Conservation (phyloP, 257 asterid genomes). For the Ilex asprella region DNA sequence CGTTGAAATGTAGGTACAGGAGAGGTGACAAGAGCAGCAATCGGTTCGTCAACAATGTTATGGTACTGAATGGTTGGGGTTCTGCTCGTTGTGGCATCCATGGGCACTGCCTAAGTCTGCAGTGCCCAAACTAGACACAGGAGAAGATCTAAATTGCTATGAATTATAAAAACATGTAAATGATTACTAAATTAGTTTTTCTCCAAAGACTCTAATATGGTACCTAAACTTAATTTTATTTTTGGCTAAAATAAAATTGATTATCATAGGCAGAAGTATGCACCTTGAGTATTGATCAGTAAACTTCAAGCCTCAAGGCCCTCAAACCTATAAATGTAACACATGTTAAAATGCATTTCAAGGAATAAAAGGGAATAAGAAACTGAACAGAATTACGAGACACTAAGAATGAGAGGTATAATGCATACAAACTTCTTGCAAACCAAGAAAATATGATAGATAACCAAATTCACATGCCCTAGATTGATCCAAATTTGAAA, state of each 20-base stretch:
- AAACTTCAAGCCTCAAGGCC: conserved; percentile 37
- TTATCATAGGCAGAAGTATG: conserved; percentile 19
- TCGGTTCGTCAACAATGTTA: conserved; percentile 61
- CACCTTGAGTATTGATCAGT: conserved; percentile 36
- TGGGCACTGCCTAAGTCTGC: conserved; percentile 69
- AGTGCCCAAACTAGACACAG: conserved; percentile 47
- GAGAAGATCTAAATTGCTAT: conserved; percentile 26
- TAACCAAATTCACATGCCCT: background rate
- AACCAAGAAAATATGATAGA: background rate
- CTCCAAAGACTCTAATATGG: background rate
- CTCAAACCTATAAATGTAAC: conserved; percentile 43
- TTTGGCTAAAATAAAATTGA: background rate
- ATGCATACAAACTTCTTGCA: conserved; percentile 3
- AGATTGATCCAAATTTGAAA: background rate
- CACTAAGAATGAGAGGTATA: background rate
- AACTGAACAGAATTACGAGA: background rate
- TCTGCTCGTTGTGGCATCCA: conserved; percentile 89
- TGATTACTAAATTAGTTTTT: conserved; percentile 15
- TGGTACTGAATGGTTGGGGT: conserved; percentile 70
- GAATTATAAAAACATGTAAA: conserved; percentile 9
- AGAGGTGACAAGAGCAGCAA: conserved; percentile 40
- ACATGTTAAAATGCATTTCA: conserved; percentile 11
- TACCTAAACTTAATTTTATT: background rate
- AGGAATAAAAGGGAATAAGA: conserved; percentile 1
- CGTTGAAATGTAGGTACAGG: conserved; percentile 45